Evolutionary conservation across 345 rosid species (phyloP).

Genomic region (Microcos paniculata): DNA sequence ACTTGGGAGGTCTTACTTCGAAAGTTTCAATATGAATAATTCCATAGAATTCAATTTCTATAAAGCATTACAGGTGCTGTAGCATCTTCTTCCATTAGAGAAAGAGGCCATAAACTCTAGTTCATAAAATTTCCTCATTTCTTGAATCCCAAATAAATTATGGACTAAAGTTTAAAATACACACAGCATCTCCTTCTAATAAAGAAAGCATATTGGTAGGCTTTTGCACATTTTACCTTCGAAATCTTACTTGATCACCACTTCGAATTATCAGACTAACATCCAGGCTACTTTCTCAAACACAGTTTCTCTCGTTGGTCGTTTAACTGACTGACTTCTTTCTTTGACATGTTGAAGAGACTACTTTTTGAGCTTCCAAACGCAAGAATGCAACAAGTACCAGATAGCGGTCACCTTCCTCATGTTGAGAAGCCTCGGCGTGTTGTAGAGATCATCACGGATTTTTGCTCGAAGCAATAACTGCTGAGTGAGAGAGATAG

Average conservation of each 20-base stretch:
- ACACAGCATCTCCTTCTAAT: neutral
- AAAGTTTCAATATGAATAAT: neutral
- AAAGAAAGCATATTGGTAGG: neutral
- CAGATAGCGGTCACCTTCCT: conserved; percentile 71
- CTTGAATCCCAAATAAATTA: neutral
- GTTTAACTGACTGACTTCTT: neutral
- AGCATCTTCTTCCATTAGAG: neutral
- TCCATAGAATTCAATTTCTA: neutral
- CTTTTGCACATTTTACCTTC: neutral
- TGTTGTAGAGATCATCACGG: conserved; percentile 51
- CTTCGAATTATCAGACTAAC: neutral
- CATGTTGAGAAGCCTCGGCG: conserved; percentile 68
- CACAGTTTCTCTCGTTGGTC: neutral
- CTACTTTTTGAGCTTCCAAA: conserved; percentile 58
- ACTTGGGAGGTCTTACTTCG: neutral
- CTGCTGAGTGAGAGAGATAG: conserved; percentile 1
- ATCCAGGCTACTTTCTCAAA: neutral
- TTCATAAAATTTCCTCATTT: neutral
- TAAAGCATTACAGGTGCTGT: neutral
- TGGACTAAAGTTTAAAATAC: neutral
- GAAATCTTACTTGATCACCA: neutral
- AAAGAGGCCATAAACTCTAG: neutral
- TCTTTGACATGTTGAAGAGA: conserved; percentile 39
- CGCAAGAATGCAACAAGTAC: conserved; percentile 49
- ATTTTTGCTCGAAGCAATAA: conserved; percentile 33